Evolutionary conservation across 2,329 filamentous ascomycete species (phyloP), one percentile per base, ranked within the genome.

Genomic region (Teratosphaeria gauchensis): DNA sequence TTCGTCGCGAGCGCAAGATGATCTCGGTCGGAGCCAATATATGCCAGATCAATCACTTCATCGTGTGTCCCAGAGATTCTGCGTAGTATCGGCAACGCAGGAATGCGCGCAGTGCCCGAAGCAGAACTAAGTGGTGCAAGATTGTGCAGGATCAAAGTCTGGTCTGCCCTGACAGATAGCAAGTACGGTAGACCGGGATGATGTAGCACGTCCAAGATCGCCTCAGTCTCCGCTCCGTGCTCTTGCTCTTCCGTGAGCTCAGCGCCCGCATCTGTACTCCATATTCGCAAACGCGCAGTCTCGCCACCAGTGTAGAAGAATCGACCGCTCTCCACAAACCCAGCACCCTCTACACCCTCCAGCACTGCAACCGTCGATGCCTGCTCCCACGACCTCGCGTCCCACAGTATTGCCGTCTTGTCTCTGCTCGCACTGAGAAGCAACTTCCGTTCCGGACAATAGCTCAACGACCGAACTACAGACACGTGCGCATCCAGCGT

Each of bases 61-160:
- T 99, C 95, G 72, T 97, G 91, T 6, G 94, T 96, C 56, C 94
- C 95, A 4, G 92, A 96, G 65, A 99, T 95, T 52, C 90, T 84
- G 65, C 89, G 84, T 52, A 89, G 81, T 0, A 86, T 68, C 9
- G 81, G 78, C 28, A 87, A 72, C n/a, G 82, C 76, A 12, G 65
- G 57, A 28, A 66, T 65, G 28, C 62, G 63, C 11, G 52, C n/a
- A 19, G 28, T 35, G 32, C 24, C 21, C 5, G 52, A 53, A 31
- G 14, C 32, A 14, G 28, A 46, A 7, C 11, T 9, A 9, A 55
- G 38, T 16, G 30, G 31, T 16, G 54, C n/a, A 5, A 46, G 11
- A n/a, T 55, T 31, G 72, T 92, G 90, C 33, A 96, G 77, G 54
- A 88, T 82, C 58, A 99, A 77, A 0, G 91, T 95, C 72, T 96